Evolutionary conservation across 1,139 yeast genomes (phyloP).

Genomic region (Kluyveromyces marxianus): DNA sequence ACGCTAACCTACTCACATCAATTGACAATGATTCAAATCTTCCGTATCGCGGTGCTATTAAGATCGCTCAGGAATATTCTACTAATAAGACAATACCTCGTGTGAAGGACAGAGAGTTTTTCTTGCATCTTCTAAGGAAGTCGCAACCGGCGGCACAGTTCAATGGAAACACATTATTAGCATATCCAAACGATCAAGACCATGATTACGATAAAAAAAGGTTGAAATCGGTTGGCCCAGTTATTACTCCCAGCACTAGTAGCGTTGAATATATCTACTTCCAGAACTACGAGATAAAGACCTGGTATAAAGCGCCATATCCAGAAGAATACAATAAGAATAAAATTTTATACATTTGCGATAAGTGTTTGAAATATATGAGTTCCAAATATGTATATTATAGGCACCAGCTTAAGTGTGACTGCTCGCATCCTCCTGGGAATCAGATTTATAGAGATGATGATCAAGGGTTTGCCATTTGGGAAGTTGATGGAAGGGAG

Average conservation of each 20-base stretch:
- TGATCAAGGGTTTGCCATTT: slow-evolving; percentile 47
- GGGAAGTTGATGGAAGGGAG: slow-evolving; percentile 90
- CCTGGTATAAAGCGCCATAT: slow-evolving; percentile 93
- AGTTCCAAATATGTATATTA: slow-evolving; percentile 57
- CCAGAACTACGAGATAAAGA: slow-evolving; percentile 64
- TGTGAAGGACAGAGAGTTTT: slow-evolving; percentile 20
- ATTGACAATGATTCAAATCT: slow-evolving; percentile 17
- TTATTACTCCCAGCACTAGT: slow-evolving; percentile 3
- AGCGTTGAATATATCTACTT: slow-evolving; percentile 52
- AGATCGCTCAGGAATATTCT: slow-evolving; percentile 19
- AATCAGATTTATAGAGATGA: slow-evolving; percentile 76
- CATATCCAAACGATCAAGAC: slow-evolving; percentile 9
- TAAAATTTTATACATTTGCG: slow-evolving; percentile 65
- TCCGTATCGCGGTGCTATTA: slow-evolving; percentile 25
- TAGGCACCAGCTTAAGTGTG: slow-evolving; percentile 71
- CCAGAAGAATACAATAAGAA: slow-evolving; percentile 77
- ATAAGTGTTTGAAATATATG: slow-evolving; percentile 78
- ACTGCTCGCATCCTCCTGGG: slow-evolving; percentile 76
- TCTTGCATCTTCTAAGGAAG: slow-evolving; percentile 13
- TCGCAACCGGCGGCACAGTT: slow-evolving; percentile 20
- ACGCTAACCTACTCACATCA: slow-evolving; percentile 16
- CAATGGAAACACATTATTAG: slow-evolving; percentile 22
- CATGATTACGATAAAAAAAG: background rate
- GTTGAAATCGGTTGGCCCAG: background rate
- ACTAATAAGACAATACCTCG: slow-evolving; percentile 20